Evolutionary conservation across 1,139 yeast species (phyloP).

Genomic region (Geotrichum restrictum): DNA sequence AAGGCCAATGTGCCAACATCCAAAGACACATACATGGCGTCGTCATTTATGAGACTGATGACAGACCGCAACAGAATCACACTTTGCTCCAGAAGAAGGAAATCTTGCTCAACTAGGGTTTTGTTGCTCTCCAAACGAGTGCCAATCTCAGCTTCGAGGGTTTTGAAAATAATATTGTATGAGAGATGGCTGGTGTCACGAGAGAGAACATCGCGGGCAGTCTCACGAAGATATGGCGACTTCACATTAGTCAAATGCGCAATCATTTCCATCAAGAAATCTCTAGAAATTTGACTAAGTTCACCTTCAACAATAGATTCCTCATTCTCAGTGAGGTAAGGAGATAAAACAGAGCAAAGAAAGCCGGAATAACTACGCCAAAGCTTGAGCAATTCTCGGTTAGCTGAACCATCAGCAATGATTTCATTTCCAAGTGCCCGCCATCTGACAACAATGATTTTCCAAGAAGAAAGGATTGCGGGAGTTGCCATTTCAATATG

Average conservation of each 20-base stretch:
- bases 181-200: conserved; percentile 46
- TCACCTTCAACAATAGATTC: conserved; percentile 21
- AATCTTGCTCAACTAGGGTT: conserved; percentile 30
- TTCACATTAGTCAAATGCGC: conserved; percentile 28
- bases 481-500: conserved; percentile 53
- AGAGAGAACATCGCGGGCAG: conserved; percentile 48
- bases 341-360: conserved; percentile 42
- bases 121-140: conserved; percentile 2
- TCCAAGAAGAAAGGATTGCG: conserved; percentile 61
- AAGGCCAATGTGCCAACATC: conserved; percentile 42
- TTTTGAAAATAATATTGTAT: conserved; percentile 40
- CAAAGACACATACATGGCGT: conserved; percentile 41
- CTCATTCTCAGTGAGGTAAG: conserved; percentile 28
- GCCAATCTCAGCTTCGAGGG: conserved; percentile 27
- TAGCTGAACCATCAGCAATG: conserved; percentile 8
- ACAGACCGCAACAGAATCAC: conserved; percentile 43
- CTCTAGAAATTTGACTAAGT: conserved; percentile 15
- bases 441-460: conserved; percentile 50
- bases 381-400: conserved; percentile 25
- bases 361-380: conserved; percentile 45
- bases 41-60: conserved; percentile 41
- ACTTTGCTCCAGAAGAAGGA: conserved; percentile 42
- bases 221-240: conserved; percentile 40
- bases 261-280: conserved; percentile 29
- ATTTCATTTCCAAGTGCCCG: conserved; percentile 40